Percentiles rank a stretch among this genome's conserved stretches.
Evolutionary conservation across 2,329 filamentous ascomycete genomes (phyloP).

Genomic region (Cytospora chrysosperma): DNA sequence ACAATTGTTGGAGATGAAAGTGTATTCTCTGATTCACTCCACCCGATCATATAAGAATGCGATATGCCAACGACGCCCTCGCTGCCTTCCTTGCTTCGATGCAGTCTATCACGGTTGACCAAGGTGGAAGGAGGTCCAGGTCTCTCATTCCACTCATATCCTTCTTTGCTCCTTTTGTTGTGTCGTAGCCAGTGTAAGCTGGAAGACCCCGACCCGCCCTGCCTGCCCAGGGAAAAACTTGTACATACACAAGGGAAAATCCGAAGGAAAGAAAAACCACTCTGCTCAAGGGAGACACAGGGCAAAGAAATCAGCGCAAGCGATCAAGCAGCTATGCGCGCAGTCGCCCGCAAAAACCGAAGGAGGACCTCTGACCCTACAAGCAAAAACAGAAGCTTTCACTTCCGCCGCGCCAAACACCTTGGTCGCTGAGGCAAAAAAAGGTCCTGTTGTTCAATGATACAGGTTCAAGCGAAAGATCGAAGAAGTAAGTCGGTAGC

Average conservation of each 20-base stretch:
- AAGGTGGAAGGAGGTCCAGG: conserved; percentile 8
- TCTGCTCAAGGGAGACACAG: not conserved
- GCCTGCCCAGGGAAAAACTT: conserved; percentile 2
- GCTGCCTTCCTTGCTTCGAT: conserved; percentile 5
- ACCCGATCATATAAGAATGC: not conserved
- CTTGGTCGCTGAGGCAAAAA: not conserved
- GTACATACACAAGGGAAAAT: not conserved
- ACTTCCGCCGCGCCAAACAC: conserved; percentile 2
- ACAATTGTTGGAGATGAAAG: not conserved
- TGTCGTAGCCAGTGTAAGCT: not conserved
- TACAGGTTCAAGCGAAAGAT: conserved; percentile 10
- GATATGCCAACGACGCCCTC: conserved; percentile 8
- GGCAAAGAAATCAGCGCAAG: not conserved
- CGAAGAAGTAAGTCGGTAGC: not conserved
- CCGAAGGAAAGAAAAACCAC: not conserved
- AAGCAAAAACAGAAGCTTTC: not conserved
- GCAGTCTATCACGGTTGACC: conserved; percentile 17
- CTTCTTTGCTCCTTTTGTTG: conserved; percentile 5
- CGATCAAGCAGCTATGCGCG: not conserved
- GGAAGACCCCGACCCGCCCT: conserved; percentile 2
- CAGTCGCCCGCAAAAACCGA: not conserved
- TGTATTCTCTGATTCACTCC: conserved; percentile 6
- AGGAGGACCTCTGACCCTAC: not conserved
- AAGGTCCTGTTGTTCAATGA: conserved; percentile 8
- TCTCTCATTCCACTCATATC: conserved; percentile 10